A percentile compares a stretch with the other conserved stretches of the same genome.
Conservation (phyloP, 768 basidiomycete genomes). For the Paxillus rubicundulus region DNA sequence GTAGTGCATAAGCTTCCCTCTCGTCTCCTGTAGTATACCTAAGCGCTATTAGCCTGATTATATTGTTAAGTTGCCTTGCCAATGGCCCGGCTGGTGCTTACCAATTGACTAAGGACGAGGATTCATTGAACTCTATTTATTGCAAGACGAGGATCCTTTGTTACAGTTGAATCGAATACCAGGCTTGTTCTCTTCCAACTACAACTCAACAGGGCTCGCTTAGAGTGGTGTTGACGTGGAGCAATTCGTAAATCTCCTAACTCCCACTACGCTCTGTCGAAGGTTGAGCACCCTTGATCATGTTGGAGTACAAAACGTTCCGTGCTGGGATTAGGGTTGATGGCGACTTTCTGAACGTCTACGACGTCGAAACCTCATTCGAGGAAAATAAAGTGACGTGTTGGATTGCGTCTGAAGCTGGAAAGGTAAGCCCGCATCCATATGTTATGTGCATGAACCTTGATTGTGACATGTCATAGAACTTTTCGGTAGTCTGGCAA, state of each 20-base stretch:
- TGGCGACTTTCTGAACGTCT: neutral
- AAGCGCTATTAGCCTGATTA: too few species aligned
- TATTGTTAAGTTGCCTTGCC: too few species aligned
- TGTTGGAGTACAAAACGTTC: constrained; percentile 1
- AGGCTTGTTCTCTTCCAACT: too few species aligned
- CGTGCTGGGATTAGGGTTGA: constrained; percentile 7
- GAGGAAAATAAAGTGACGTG: constrained; percentile 12
- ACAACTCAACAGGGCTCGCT: too few species aligned
- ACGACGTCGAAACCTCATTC: constrained; percentile 2
- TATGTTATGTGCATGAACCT: neutral
- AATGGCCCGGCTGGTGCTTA: too few species aligned
- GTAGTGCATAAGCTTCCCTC: too few species aligned
- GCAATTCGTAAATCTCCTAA: too few species aligned
- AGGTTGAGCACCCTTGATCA: neutral
- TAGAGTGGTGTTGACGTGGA: neutral
- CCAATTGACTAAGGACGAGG: too few species aligned
- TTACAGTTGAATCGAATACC: too few species aligned
- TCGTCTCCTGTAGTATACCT: too few species aligned
- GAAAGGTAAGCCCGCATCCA: constrained; percentile 1
- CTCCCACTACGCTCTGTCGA: too few species aligned
- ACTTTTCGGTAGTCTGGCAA: constrained; percentile 9
- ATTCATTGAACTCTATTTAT: too few species aligned
- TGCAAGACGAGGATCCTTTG: neutral
- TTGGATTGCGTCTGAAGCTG: constrained; percentile 10
- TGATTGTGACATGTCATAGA: neutral